Evolutionary conservation across 1,284 basidiomycete genomes (phyloP).

Genomic region (Anthracocystis walkeri): DNA sequence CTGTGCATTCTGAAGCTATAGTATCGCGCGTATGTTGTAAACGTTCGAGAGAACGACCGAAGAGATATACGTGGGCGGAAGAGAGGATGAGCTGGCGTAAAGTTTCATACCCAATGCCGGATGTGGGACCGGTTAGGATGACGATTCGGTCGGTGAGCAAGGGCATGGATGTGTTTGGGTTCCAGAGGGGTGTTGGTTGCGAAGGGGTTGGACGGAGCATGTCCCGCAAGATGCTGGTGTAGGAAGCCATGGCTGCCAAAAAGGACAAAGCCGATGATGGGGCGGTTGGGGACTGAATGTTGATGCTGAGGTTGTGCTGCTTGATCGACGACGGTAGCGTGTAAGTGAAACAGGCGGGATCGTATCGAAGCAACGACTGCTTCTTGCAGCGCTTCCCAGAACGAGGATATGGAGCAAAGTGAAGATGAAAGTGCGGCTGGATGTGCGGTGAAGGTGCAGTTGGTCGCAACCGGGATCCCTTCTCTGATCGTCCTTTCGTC

Average conservation of each 20-base stretch:
- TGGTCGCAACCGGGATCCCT: too few species aligned
- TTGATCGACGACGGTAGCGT: too few species aligned
- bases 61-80: conserved; percentile 60
- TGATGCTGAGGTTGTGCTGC: too few species aligned
- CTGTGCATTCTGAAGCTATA: conserved; percentile 14
- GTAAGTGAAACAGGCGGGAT: too few species aligned
- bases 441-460: too few species aligned
- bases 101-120: conserved; percentile 61
- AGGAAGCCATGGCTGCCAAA: conserved; percentile 44
- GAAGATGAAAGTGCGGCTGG: background rate
- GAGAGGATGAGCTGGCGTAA: conserved; percentile 47
- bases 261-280: too few species aligned
- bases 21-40: conserved; percentile 15
- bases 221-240: conserved; percentile 20
- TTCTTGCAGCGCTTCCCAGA: background rate
- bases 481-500: too few species aligned
- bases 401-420: background rate
- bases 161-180: conserved; percentile 26
- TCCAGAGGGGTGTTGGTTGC: conserved; percentile 19
- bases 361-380: too few species aligned
- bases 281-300: too few species aligned
- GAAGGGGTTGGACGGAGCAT: conserved; percentile 12
- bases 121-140: conserved; percentile 63
- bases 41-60: conserved; percentile 21
- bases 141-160: conserved; percentile 42